phyloP scores from a whole-genome alignment of 192 early-diverging fungal species.

The Rhizophagus clarus region DNA sequence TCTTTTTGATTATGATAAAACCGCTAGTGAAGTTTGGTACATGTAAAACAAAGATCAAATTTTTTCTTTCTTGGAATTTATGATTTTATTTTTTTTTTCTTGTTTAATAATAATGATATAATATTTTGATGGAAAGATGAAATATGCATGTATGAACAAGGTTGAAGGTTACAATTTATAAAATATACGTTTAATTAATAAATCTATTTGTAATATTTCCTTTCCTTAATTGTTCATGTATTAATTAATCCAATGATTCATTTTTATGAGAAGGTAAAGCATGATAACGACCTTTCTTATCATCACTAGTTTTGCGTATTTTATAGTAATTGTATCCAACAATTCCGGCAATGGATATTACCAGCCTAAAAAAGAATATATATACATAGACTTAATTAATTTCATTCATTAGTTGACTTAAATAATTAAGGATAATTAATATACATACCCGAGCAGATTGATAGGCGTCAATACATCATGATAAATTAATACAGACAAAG shows the following conservation, averaged over 20 bases:
- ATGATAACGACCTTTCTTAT: slow-evolving; percentile 17
- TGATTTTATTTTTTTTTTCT: no score
- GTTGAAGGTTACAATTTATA: no score
- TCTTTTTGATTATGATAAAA: not conserved
- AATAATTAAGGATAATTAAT: not conserved
- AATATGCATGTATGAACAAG: no score
- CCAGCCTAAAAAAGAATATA: slow-evolving; percentile 39
- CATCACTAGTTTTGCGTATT: not conserved
- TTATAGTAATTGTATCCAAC: slow-evolving; percentile 33
- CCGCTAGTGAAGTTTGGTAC: not conserved
- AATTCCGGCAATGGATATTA: slow-evolving; percentile 62
- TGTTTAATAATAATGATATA: no score
- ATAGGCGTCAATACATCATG: slow-evolving; percentile 68
- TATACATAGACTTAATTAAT: not conserved
- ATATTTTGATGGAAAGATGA: no score
- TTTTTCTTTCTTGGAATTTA: no score
- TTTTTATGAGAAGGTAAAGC: slow-evolving; percentile 9
- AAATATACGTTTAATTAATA: no score
- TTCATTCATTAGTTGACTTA: not conserved
- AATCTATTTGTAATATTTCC: no score
- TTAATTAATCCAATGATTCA: slow-evolving; percentile 8
- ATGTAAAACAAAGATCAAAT: not conserved
- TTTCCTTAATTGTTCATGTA: not conserved
- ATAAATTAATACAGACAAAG: slow-evolving; percentile 68
- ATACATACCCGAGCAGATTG: slow-evolving; percentile 64